Evolutionary conservation across 495 filamentous ascomycete genomes (phyloP), one percentile per base, ranked within the genome.

Genomic region (Penicillium taxi): DNA sequence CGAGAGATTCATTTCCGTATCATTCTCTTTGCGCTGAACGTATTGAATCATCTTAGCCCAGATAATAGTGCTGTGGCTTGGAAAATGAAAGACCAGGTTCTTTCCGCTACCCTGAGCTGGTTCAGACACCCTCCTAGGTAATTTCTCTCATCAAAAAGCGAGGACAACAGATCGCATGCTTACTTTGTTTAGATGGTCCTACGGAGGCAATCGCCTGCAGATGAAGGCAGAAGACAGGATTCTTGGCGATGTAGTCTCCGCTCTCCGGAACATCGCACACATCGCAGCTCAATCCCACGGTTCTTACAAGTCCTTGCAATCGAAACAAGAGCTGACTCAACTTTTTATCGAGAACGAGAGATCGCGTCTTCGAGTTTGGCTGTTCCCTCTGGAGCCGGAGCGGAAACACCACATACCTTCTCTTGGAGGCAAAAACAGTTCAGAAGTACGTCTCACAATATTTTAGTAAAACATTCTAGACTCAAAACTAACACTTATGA

Each of bases 1-100:
- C 74, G 93, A 43, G 93, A 99, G 55, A 75, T 93, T 5, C 80
- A 93, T 45, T 86, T 96, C 53, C 86, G 91, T 44, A 73, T 91
- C 14, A 59, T 96, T 22, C 64, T 94, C 2, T 82, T 99, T 47
- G 83, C 81, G 12, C 68, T 96, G 25, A 78, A 72, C 44, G 72
- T 96, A 13, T 57, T 96, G 33, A 74, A 70, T 35, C 72, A 82
- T 50, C 81, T 77, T 48, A 81, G 75, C 2, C 73, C 74, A 13
- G 64, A 84, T 15, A 73, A 72, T 32, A 48, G 69, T 15, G 52
- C 64, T 15, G 70, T 76, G 17, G 75, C 77, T 36, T 86, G 81
- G 77, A 75, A 80, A 26, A 61, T 96, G 27, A 96, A 96, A 53
- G 89, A 96, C 50, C 75, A 81, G 38, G 81, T 94, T 32, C 56